phyloP scores from a whole-genome alignment of 257 asterid species.

The Paraleonurus japonicus region DNA sequence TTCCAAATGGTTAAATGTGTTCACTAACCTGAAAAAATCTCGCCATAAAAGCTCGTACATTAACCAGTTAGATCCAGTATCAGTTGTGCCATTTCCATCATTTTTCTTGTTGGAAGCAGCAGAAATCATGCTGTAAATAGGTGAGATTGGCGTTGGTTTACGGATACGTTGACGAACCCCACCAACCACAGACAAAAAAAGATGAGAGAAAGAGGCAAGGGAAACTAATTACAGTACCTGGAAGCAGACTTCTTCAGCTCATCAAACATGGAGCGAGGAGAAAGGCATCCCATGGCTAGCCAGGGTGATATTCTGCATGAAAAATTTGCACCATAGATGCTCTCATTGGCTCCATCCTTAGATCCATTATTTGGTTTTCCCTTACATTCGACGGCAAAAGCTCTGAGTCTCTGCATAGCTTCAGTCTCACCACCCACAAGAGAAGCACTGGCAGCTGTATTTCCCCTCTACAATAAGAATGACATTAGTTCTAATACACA shows the following conservation, averaged over 20 bases:
- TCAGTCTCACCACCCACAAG: conserved; percentile 94
- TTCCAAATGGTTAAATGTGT: neutral
- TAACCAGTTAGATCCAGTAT: conserved; percentile 84
- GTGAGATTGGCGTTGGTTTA: conserved; percentile 3
- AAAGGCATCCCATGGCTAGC: conserved; percentile 98
- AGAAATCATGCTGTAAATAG: conserved; percentile 55
- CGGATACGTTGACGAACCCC: neutral
- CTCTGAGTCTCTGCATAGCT: conserved; percentile 81
- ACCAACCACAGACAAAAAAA: neutral
- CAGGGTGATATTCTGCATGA: conserved; percentile 98
- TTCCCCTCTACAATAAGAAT: conserved; percentile 56
- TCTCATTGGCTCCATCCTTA: conserved; percentile 56
- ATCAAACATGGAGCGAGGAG: conserved; percentile 96
- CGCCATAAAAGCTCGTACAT: conserved; percentile 98
- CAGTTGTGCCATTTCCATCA: conserved; percentile 50
- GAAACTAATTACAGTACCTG: conserved; percentile 43
- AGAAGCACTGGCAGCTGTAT: conserved; percentile 58
- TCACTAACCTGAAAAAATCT: conserved; percentile 87
- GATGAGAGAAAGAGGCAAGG: neutral
- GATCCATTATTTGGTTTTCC: conserved; percentile 57
- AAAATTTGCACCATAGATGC: conserved; percentile 91
- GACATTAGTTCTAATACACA: neutral
- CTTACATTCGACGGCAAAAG: conserved; percentile 71
- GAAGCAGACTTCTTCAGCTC: conserved; percentile 81
- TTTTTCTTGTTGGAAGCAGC: conserved; percentile 51